A percentile compares a stretch with the other conserved stretches of the same genome.
Conservation (phyloP, 2,329 filamentous ascomycete genomes). For the Colletotrichum lentis region DNA sequence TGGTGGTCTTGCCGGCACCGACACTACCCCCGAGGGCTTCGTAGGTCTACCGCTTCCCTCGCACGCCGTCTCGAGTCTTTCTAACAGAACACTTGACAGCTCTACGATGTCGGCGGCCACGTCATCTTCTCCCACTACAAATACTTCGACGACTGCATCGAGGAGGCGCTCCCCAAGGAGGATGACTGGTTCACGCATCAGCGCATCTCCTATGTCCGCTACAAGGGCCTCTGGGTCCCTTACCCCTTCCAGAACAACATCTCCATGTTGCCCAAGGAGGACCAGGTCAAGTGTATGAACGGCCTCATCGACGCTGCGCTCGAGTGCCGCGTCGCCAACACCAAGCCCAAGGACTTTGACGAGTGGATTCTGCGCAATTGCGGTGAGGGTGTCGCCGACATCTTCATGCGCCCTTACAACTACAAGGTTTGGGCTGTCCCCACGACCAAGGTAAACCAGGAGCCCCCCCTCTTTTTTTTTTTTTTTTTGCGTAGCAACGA, state of each 20-base stretch:
- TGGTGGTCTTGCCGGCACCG: constrained; percentile 94
- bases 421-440: constrained; percentile 99
- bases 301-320: constrained; percentile 95
- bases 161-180: constrained; percentile 93
- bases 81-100: constrained; percentile 58
- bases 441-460: constrained; percentile 82
- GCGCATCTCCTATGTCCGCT: constrained; percentile 98
- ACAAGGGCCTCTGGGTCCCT: constrained; percentile 94
- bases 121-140: constrained; percentile 99
- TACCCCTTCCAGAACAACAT: constrained; percentile 99
- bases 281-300: constrained; percentile 93
- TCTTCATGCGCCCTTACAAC: constrained; percentile 99
- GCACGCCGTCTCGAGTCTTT: background rate
- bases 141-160: constrained; percentile 99
- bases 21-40: constrained; percentile 94
- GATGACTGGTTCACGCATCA: constrained; percentile 98
- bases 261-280: constrained; percentile 95
- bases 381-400: constrained; percentile 86
- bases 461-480: too few species aligned
- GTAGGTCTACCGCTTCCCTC: constrained; percentile 66
- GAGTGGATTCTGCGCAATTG: constrained; percentile 97
- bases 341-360: constrained; percentile 95
- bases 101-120: constrained; percentile 98
- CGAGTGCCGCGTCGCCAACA: constrained; percentile 83
- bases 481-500: too few species aligned